A percentile compares a stretch with the other conserved stretches of the same genome.
These are phyloP conservation scores for Plasmodium blacklocki DNA, from an alignment of 169 alveolate genomes.

Conservation along the genomic window DNA sequence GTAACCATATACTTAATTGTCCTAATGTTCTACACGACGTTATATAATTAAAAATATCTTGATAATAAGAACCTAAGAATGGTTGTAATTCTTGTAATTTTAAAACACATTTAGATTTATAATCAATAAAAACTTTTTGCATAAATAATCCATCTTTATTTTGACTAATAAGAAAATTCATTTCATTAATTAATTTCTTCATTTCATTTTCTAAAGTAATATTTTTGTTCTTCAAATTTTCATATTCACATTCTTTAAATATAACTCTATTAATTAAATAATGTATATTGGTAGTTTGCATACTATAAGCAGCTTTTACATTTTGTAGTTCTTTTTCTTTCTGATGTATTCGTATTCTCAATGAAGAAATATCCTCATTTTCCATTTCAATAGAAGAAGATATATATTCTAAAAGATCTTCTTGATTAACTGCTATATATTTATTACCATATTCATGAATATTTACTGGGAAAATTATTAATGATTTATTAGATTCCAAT, in stretches of 20 bases:
- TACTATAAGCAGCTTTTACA: conserved; percentile 70
- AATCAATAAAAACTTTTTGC: conserved; percentile 71
- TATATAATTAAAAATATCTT: conserved; percentile 63
- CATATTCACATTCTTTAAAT: conserved; percentile 75
- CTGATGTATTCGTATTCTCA: conserved; percentile 55
- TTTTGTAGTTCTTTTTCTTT: conserved; percentile 72
- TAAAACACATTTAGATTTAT: conserved; percentile 70
- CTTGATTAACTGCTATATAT: conserved; percentile 69
- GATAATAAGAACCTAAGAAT: conserved; percentile 38
- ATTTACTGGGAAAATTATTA: conserved; percentile 66
- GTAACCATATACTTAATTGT: conserved; percentile 72
- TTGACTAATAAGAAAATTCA: conserved; percentile 38
- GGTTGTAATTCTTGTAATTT: conserved; percentile 71
- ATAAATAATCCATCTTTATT: conserved; percentile 61
- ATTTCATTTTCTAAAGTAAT: conserved; percentile 63
- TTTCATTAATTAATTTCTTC: conserved; percentile 58
- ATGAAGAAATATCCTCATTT: conserved; percentile 40
- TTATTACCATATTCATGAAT: conserved; percentile 74
- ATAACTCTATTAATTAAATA: conserved; percentile 66
- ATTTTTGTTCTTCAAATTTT: conserved; percentile 64
- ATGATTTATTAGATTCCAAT: conserved; percentile 63
- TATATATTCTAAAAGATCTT: conserved; percentile 65
- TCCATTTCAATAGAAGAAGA: conserved; percentile 62
- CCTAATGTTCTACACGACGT: conserved; percentile 76
- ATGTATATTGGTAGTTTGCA: conserved; percentile 75